Base-by-base conservation (phyloP, 768 basidiomycete genomes). In the Suillus discolor region DNA sequence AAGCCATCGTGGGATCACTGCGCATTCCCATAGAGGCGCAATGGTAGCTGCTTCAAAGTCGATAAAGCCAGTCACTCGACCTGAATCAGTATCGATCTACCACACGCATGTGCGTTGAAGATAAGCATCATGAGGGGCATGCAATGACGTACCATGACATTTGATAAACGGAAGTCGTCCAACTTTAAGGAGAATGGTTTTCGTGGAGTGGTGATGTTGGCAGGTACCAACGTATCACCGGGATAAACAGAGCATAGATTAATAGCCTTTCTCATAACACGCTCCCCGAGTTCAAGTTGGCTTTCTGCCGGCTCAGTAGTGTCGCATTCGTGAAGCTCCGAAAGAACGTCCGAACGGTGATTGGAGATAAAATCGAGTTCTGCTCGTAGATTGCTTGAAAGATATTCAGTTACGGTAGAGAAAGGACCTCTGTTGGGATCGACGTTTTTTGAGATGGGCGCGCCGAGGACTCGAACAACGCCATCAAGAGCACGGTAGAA, bases 11-110 rank as follows among this genome's bases (percentile, higher is more conserved):
- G 72, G 72, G 12, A 73, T 59, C 34, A 66, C 62, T 18, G 72
- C 71, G 45, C 70, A 73, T 28, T 73, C 70, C 72, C 72, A 73
- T 42, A 70, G 31, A 4, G 72, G 72, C 12, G 71, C 72, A 11
- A 71, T 62, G 15, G 69, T 70, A 15, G 70, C 59, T 11, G 69
- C 70, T 62, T 73, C 70, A 42, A 70, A 73, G 53, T 73, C 71
- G 25, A 73, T 68, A 15, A 63, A 45, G 13, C 62, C 41, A 8
- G 62, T 63, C 11, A 63, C 62, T 39, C 55, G 36, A 54, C 49
- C 62, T 11, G 51, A 53, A 11, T 18, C 51, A 1, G 49, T 15
- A 57, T 63, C 57, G 62, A 57, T 63, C 62, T 57, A 13, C 8
- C 28, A 53, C 16, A 41, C 15, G 18, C 51, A 61, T 6, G 34